Evolutionary conservation across 2,329 filamentous ascomycete genomes (phyloP), one percentile per base, ranked within the genome.

Genomic region (Endothia cerciana): DNA sequence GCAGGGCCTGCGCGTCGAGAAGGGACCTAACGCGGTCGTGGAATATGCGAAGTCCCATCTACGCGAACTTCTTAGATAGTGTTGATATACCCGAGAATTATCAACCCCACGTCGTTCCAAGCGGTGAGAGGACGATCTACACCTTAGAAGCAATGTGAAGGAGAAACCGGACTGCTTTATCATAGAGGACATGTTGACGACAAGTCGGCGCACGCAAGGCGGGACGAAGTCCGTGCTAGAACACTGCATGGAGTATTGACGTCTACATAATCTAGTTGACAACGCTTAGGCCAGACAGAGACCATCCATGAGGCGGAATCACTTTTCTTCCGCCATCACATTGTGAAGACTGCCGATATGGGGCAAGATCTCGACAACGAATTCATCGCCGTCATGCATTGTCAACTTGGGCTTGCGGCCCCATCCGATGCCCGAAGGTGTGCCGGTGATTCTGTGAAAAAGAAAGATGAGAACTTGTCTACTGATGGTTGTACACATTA

Each of bases 21-120:
- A 76, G 67, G 83, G 83, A 0, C 82, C 83, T 0, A 83, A 85
- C 72, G 83, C 80, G 2, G 77, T 85, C 8, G 81, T 86, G 0
- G 81, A 83, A 62, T 83, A 80, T 69, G 74, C 85, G 58, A 74
- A 78, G 68, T 78, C 80, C 72, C 73, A 81, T 55, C 65, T 81
- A 41, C 79, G 79, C 8, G 22, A 28, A 15, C 41, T 74, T 33
- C 60, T 74, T 28, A 70, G 60, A 8, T 25, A 36, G 8, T 57
- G 43, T n/a, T n/a, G 28, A 17, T 30, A 7, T 13, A 8, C 41
- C 41, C n/a, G 41, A 45, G n/a, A 10, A 13, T 47, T 8, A 4
- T 19, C 22, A 25, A n/a, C 13, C 15, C 2, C 25, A 28, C 15
- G 45, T 22, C 5, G 5, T 25, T 5, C 15, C 11, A 51, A 28